Evolutionary conservation across 176 grass and related monocot species (phyloP), one percentile per base, ranked within the genome.

Genomic region (Lolium multiflorum): DNA sequence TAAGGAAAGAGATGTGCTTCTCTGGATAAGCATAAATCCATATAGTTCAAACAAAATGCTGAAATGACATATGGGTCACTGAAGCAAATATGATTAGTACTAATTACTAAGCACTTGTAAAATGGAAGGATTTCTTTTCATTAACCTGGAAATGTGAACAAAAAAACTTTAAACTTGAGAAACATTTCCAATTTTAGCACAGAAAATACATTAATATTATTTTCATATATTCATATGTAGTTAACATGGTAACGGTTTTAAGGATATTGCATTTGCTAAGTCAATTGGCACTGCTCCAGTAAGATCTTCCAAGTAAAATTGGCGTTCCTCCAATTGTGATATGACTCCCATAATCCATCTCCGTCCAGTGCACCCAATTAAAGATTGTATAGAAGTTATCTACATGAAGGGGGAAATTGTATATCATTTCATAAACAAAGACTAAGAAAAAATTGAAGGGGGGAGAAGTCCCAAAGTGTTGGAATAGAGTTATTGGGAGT

Each of bases 341-440:
- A 95, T 98, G 63, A 98, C 90, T 15, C 93, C 96, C 86, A 93
- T 96, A 85, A 96, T 94, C 96, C 96, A 98, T 98, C 91, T 94
- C 88, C 93, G 83, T 74, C 93, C 96, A 47, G 76, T 92, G 76
- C 96, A 98, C 59, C 93, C 93, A 90, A 94, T 95, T 86, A 98
- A 82, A 18, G 95, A 98, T 4, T 95, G 93, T 85, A 95, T 90
- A 28, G 93, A 86, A 80, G 91, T 98, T 83, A 98, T 95, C 95
- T 95, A 79, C 70, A 94, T 72, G n/a, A 28, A 52, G 71, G 71
- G 13, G 51, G 74, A 60, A 9, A 13, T 7, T 28, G 1, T 71
- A 28, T 84, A 12, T 50, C 81, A 67, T 20, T 84, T 72, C 76
- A 25, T 12, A 77, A 41, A 65, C 4, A 77, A 81, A 47, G 76